Evolutionary conservation across 1,139 yeast species (phyloP), one percentile per base, ranked within the genome.

Genomic region (Pichia sp.): DNA sequence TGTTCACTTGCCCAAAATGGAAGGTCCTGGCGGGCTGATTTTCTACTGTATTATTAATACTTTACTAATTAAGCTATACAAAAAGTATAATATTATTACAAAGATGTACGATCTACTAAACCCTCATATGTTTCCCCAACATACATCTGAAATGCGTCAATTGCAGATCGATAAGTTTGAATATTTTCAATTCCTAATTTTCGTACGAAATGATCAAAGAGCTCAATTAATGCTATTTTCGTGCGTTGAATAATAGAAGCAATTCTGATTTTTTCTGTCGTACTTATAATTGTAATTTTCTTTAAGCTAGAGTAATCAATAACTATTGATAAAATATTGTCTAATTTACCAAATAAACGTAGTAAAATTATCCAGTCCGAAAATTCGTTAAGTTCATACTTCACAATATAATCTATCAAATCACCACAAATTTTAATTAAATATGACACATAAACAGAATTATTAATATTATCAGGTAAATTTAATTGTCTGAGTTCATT

Each of bases 381-480:
- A 39, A 60, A 56, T 7, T 58, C 56, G 5, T 53, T 50, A 8
- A 72, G 44, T 1, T 63, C 59, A 52, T 76, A 80, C 59, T 75
- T 78, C 31, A 66, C 70, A 30, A 78, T 51, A 56, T 76, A 84
- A 55, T 84, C 92, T 44, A 81, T 78, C 46, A 83, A 62, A 55
- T 83, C 90, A 42, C 84, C 86, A 51, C 85, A 70, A 4, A 85
- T 72, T 51, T 75, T 75, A 35, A 85, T 69, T 29, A 83, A 66
- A 56, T 82, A 84, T 48, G 79, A 79, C 0, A 71, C 69, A 62
- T 83, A 90, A 0, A 85, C 86, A 8, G 52, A 40, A 7, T 37
- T 38, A 7, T 42, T 32, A 6, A 52, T 35, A 39, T 52, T 47
- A 8, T 10, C 10, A 5, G 56, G 53, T 25, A 54, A 34, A 11